Base-by-base conservation (phyloP, 129 eudicot species). In the Saussurea involucrata region DNA sequence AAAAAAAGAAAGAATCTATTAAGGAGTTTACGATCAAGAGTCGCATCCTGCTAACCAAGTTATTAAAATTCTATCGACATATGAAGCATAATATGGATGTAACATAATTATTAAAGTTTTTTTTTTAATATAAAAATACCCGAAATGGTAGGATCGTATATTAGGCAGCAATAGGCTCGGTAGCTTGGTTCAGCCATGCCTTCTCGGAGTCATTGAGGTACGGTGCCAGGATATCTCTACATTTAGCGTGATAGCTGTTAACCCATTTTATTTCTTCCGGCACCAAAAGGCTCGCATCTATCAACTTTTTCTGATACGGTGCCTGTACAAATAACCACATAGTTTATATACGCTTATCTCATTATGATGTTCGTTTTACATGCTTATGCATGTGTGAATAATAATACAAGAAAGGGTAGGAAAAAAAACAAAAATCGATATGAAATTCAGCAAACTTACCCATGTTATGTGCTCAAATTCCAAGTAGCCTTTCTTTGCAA, bases 381-480 rank as follows among this genome's bases (percentile, higher is more conserved):
- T n/a, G 61, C 24, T 53, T 12, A 44, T 44, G 18, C 55, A 44
- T 44, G n/a, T 44, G 55, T 44, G 8, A 53, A 53, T n/a, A n/a
- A n/a, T n/a, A n/a, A n/a, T 53, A 53, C 20, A 53, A n/a, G 22
- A 53, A 53, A 17, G 17, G 61, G 17, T 22, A 53, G 9, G 44
- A 40, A 36, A 11, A 4, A 12, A 6, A 73, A 28, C 20, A 55
- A 67, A 74, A 53, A 24, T 33, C 32, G 32, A 21, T 21, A 44
- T 2, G 70, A 17, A 17, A n/a, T 21, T 17, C 6, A 28, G 72
- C 37, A 65, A 31, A 85, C 88, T 76, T 80, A 95, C 99, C 99
- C 97, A 92, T 73, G 97, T 95, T 74, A 95, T 90, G 84, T 95
- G 97, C 86, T 95, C 99, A 68, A 95, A 92, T 31, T 81, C 79